Conservation (phyloP, 768 basidiomycete species). For the Imleria badia region DNA sequence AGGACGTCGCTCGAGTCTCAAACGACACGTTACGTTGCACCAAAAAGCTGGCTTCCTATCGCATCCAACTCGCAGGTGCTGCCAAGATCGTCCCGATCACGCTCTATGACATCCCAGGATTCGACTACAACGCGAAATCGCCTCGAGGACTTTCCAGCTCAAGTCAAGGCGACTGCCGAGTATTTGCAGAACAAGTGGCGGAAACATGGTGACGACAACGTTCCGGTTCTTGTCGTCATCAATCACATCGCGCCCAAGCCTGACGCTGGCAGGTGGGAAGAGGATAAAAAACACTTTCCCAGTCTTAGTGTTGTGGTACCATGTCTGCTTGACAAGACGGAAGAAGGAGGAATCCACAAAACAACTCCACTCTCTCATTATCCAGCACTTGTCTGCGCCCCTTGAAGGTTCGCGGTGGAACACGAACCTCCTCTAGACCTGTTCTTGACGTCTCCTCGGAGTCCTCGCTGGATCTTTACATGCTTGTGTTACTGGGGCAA, state of each 20-base stretch:
- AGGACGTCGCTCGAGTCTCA: slow-evolving; percentile 19
- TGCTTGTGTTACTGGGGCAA: too few relatives aligned
- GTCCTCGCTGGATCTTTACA: too few relatives aligned
- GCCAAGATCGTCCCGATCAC: slow-evolving; percentile 11
- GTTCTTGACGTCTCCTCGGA: too few relatives aligned
- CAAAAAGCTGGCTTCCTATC: slow-evolving; percentile 12
- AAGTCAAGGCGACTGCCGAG: slow-evolving; percentile 21
- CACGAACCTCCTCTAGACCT: background rate
- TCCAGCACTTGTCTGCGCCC: slow-evolving; percentile 11
- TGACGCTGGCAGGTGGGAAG: slow-evolving; percentile 22
- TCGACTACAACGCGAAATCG: slow-evolving; percentile 18
- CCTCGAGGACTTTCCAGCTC: slow-evolving; percentile 19
- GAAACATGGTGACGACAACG: slow-evolving; percentile 13
- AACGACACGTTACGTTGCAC: slow-evolving; percentile 20
- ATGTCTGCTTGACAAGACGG: slow-evolving; percentile 19
- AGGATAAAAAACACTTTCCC: slow-evolving; percentile 21
- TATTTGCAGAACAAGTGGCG: slow-evolving; percentile 18
- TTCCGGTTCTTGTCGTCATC: slow-evolving; percentile 22
- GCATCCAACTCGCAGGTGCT: slow-evolving; percentile 12
- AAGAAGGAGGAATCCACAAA: slow-evolving; percentile 20
- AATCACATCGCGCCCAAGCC: slow-evolving; percentile 22
- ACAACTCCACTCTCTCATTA: slow-evolving; percentile 16
- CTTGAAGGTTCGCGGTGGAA: background rate
- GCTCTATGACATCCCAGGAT: slow-evolving; percentile 26
- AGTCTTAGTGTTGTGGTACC: slow-evolving; percentile 11